Conservation (phyloP, 2,329 filamentous ascomycete species). For the Sporothrix euskadiensis region DNA sequence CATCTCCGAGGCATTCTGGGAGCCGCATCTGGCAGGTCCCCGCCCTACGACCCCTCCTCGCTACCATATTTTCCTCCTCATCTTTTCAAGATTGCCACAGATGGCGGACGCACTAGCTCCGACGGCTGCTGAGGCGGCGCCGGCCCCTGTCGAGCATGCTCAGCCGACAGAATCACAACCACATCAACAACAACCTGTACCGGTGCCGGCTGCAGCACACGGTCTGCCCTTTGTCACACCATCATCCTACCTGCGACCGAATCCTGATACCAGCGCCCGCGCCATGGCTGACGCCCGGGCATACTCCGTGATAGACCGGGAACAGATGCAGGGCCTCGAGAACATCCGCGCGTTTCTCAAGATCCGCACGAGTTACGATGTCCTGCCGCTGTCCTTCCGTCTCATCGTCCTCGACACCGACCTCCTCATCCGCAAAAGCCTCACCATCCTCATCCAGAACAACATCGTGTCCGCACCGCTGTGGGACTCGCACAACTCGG, state of each 20-base stretch:
- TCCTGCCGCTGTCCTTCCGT: constrained; percentile 91
- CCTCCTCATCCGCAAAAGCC: constrained; percentile 92
- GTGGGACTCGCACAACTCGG: constrained; percentile 92
- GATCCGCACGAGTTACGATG: constrained; percentile 95
- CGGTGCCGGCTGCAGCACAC: constrained; percentile 38
- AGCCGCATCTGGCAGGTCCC: background rate
- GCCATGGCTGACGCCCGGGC: constrained; percentile 47
- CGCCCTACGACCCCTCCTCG: background rate
- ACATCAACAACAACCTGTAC: constrained; percentile 6
- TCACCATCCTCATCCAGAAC: constrained; percentile 94
- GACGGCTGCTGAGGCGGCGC: background rate
- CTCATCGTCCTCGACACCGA: constrained; percentile 95
- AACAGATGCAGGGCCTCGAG: constrained; percentile 71
- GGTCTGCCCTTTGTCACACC: constrained; percentile 61
- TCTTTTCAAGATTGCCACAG: background rate
- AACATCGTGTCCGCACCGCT: constrained; percentile 96
- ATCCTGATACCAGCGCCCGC: constrained; percentile 40
- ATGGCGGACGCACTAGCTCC: constrained; percentile 10
- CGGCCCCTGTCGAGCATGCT: background rate
- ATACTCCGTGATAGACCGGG: constrained; percentile 66
- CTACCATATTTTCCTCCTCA: background rate
- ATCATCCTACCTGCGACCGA: constrained; percentile 57
- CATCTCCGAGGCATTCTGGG: background rate
- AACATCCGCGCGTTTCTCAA: constrained; percentile 83
- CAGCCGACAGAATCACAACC: background rate